Conservation (phyloP, 2,329 filamentous ascomycete genomes). For the Aspergillus intermedius region DNA sequence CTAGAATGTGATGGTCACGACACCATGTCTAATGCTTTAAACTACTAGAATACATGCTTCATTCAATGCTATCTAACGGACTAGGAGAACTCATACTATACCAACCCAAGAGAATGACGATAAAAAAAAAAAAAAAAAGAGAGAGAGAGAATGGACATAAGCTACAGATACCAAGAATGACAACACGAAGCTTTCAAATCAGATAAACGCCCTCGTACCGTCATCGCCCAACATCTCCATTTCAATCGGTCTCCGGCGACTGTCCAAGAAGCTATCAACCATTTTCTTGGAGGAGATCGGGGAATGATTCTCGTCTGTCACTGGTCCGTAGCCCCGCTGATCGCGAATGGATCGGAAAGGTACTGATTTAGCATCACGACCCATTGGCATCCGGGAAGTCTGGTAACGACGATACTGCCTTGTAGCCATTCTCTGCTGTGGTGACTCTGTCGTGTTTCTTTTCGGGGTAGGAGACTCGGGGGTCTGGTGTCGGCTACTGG, state of each 20-base stretch:
- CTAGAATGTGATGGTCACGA: no score
- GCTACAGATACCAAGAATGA: background rate
- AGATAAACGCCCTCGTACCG: conserved; percentile 22
- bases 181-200: background rate
- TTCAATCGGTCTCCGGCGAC: conserved; percentile 22
- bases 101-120: background rate
- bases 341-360: conserved; percentile 24
- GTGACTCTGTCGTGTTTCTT: conserved; percentile 7
- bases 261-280: conserved; percentile 33
- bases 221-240: conserved; percentile 9
- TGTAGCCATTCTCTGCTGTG: conserved; percentile 13
- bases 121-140: background rate
- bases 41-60: no score
- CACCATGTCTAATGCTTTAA: no score
- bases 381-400: conserved; percentile 13
- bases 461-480: conserved; percentile 28
- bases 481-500: conserved; percentile 14
- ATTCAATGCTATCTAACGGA: background rate
- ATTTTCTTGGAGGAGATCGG: conserved; percentile 30
- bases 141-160: background rate
- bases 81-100: background rate
- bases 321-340: conserved; percentile 11
- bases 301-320: conserved; percentile 28
- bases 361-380: conserved; percentile 15
- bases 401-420: conserved; percentile 19